Evolutionary conservation across 768 basidiomycete genomes (phyloP).

Genomic region (Russula foetens): DNA sequence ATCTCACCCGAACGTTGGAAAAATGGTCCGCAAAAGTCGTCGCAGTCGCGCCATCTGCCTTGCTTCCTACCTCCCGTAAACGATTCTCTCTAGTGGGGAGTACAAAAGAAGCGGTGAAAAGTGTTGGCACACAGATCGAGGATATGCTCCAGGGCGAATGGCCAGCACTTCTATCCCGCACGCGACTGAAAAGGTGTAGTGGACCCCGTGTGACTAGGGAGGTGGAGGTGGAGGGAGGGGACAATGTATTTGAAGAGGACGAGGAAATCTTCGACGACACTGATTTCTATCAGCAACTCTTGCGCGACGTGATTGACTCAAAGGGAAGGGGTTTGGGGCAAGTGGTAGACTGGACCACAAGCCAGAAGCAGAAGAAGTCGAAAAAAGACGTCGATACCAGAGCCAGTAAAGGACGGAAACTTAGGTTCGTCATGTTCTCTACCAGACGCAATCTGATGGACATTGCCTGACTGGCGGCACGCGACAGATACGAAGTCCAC

Average conservation of each 20-base stretch:
- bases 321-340: conserved; percentile 33
- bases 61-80: conserved; percentile 61
- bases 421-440: conserved; percentile 46
- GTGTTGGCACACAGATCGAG: conserved; percentile 69
- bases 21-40: conserved; percentile 98
- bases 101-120: conserved; percentile 42
- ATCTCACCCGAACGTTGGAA: conserved; percentile 65
- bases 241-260: conserved; percentile 29
- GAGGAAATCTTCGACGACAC: conserved; percentile 73
- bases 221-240: conserved; percentile 29
- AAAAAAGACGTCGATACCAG: conserved; percentile 80
- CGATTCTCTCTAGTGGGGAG: conserved; percentile 41
- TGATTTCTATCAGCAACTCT: conserved; percentile 88
- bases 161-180: conserved; percentile 54
- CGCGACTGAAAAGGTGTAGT: conserved; percentile 48
- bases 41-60: conserved; percentile 75
- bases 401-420: conserved; percentile 90
- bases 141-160: conserved; percentile 50
- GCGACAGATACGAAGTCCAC: conserved; percentile 76
- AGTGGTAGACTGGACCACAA: conserved; percentile 52
- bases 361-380: conserved; percentile 61
- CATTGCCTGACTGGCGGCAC: not conserved
- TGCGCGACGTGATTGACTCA: conserved; percentile 86
- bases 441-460: not conserved
- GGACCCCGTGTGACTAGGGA: conserved; percentile 31